Evolutionary conservation across 1,139 yeast genomes (phyloP), one percentile per base, ranked within the genome.

Genomic region (Candida glucosophila): DNA sequence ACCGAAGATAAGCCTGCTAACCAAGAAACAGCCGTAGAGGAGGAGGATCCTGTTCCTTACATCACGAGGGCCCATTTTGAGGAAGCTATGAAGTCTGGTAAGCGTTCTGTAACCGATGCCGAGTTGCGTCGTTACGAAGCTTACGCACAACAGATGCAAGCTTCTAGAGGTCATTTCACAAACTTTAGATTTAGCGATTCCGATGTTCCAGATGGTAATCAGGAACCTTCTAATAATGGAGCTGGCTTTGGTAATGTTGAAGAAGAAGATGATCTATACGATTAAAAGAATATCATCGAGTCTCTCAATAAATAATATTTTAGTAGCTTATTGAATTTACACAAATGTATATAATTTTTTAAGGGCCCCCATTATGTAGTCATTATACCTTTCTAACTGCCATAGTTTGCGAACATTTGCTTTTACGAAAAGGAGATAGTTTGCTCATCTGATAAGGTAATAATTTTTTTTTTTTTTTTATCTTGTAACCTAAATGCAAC

Each of bases 31-130:
- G 79, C 72, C 37, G 81, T 67, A 35, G 78, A 71, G 49, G 81
- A 67, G 41, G 82, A 73, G 45, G 97, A 90, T 50, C 90, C 95
- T 21, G 98, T 92, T 43, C 98, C 98, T 45, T 92, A 58, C 57
- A 90, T 92, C 47, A 83, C 95, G 20, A 80, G 82, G 49, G 79
- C 79, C 28, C 95, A 86, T 55, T 85, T 92, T 47, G 95, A 92
- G 58, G 98, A 90, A 65, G 98, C 99, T 26, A 92, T 92, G 98
- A 86, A 88, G 76, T 86, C 97, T 2, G 98, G 98, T 29, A 81
- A 86, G 60, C 82, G 97, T 48, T 86, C 96, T 29, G 98, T 92
- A 30, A 78, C 93, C 24, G 98, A 92, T 52, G 81, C 96, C 23
- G 98, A 92, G 60, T 73, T 92, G 49, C 90, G 99, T 62, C 90